Base-by-base conservation (phyloP, 495 filamentous ascomycete genomes). In the Parachaetomium inaequale region DNA sequence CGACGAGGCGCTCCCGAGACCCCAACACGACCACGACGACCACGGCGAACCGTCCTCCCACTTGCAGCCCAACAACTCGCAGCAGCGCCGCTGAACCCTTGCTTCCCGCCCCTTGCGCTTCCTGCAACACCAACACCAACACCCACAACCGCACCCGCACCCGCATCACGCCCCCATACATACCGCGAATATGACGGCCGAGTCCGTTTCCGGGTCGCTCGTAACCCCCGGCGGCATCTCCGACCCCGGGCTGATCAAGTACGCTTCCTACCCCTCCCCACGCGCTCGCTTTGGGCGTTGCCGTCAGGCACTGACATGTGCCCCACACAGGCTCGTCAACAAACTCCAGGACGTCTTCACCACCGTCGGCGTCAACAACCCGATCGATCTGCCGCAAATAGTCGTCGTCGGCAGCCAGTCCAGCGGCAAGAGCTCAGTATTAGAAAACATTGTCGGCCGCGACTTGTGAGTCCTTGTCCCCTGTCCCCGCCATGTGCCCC, bases 321-420 rank as follows among this genome's bases (percentile, higher is more conserved):
- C 53, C 62, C 61, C 59, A 61, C 65, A 54, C 74, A 97, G 94
- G 68, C 87, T 98, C 64, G 94, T 99, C 69, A 99, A 99, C 82
- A 96, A 96, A 80, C 86, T 99, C 29, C 94, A 99, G 73, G 94
- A 99, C 92, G 95, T 98, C 63, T 99, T 99, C 74, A 87, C 94
- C 47, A 98, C 94, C 40, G 95, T 99, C 64, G 95, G 95, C 54
- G 94, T 99, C 82, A 81, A 96, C 82, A 99, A 99, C 77, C 95
- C 95, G 49, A 99, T 99, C 81, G 95, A 99, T 82, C 78, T 99
- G 62, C 95, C 95, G 28, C 95, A 99, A 81, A 99, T 99, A 77
- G 94, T 88, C 62, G 95, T 99, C 60, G 95, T 99, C 51, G 95
- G 95, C 67, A 97, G 93, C 73, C 95, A 99, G 81, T 98, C 95